phyloP scores from a whole-genome alignment of 371 early-diverging fungal species.

The Mortierella sp. region DNA sequence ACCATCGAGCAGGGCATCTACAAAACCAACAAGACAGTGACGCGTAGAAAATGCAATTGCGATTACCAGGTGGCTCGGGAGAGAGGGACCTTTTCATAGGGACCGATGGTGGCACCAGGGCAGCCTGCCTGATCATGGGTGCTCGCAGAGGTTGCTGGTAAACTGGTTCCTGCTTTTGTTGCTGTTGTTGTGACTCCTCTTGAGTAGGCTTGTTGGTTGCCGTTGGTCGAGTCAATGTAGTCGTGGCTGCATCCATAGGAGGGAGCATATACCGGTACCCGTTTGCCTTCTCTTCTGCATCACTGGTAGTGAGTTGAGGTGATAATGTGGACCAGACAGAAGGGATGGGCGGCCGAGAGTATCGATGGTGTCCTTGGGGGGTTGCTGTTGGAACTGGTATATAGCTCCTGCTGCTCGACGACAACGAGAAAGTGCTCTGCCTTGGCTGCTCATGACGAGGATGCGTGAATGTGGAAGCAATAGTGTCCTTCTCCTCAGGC shows the following conservation, averaged over 20 bases:
- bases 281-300: not conserved
- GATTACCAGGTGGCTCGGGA: not conserved
- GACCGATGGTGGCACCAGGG: not conserved
- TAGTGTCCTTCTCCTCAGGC: slow-evolving; percentile 1
- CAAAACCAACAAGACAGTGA: not conserved
- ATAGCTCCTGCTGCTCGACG: not conserved
- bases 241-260: slow-evolving; percentile 16
- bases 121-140: not conserved
- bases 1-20: not conserved
- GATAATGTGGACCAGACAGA: slow-evolving; percentile 22
- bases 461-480: not conserved
- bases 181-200: not conserved
- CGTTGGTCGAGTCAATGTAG: not conserved
- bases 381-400: not conserved
- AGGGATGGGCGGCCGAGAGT: not conserved
- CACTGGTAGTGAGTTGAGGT: not conserved
- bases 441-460: not conserved
- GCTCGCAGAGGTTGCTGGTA: not conserved
- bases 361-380: not conserved
- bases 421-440: not conserved
- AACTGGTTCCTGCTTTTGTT: not conserved
- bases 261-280: slow-evolving; percentile 32
- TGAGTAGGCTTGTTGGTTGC: not conserved
- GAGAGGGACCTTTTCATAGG: slow-evolving; percentile 2
- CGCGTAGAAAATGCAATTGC: not conserved